phyloP scores from a whole-genome alignment of 768 basidiomycete genomes.

The Collybiopsis luxurians region DNA sequence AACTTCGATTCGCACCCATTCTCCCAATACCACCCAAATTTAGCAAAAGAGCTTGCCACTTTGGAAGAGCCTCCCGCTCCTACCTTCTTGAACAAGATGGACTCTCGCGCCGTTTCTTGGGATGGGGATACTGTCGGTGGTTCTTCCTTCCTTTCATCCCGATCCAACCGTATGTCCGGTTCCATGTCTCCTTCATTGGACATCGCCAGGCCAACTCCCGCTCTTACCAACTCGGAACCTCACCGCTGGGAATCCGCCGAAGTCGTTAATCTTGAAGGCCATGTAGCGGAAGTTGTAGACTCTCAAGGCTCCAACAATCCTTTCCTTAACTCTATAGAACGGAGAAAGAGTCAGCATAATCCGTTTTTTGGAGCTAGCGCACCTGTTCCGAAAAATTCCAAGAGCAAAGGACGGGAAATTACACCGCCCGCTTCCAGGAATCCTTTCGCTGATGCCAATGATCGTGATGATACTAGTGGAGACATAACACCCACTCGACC shows the following conservation, averaged over 20 bases:
- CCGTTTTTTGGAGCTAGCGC: conserved; percentile 21
- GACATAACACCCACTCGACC: conserved; percentile 23
- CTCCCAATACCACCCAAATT: conserved; percentile 55
- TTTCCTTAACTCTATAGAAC: conserved; percentile 20
- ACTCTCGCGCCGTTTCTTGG: conserved; percentile 49
- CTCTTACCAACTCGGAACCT: conserved; percentile 42
- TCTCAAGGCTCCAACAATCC: conserved; percentile 27
- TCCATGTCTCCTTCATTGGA: conserved; percentile 49
- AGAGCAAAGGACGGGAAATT: conserved; percentile 31
- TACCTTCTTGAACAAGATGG: conserved; percentile 42
- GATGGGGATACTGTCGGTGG: conserved; percentile 48
- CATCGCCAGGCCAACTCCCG: conserved; percentile 62
- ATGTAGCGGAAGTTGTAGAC: conserved; percentile 27
- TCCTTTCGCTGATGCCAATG: conserved; percentile 33
- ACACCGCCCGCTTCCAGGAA: conserved; percentile 23
- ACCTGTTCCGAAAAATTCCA: conserved; percentile 31
- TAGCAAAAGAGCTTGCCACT: conserved; percentile 51
- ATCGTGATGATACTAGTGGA: conserved; percentile 23
- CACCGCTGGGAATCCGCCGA: conserved; percentile 75
- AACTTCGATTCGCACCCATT: conserved; percentile 44
- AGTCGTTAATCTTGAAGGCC: conserved; percentile 45
- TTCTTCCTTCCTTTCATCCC: conserved; percentile 49
- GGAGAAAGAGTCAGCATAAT: conserved; percentile 38
- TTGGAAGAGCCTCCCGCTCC: conserved; percentile 33
- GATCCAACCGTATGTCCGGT: conserved; percentile 37